These are phyloP conservation scores for Aspergillus sp. DNA, from an alignment of 2,329 filamentous ascomycete genomes.

Conservation along the genomic window DNA sequence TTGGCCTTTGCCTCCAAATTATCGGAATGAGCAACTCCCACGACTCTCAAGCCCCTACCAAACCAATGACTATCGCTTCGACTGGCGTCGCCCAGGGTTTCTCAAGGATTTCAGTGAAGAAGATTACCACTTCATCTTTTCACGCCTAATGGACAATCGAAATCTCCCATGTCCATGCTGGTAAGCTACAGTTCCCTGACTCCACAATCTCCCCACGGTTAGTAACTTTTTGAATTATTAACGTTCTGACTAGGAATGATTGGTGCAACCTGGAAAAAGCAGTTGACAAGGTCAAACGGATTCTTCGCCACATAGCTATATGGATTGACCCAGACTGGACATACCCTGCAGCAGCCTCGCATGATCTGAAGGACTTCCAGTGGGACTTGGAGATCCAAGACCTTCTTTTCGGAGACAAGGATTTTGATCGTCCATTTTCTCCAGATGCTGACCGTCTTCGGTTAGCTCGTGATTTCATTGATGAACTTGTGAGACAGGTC, in stretches of 20 bases:
- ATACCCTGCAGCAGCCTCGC: too few relatives aligned
- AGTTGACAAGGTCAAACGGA: background rate
- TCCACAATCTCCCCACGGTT: background rate
- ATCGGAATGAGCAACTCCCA: background rate
- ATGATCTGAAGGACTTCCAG: too few relatives aligned
- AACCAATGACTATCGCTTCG: background rate
- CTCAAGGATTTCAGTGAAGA: background rate
- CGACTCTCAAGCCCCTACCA: background rate
- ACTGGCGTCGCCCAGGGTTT: background rate
- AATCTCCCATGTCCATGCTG: background rate
- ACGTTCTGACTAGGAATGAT: background rate
- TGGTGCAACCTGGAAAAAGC: background rate
- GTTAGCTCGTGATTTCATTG: too few relatives aligned
- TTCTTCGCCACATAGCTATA: background rate
- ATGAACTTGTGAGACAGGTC: too few relatives aligned
- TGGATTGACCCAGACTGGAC: background rate
- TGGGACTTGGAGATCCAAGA: too few relatives aligned
- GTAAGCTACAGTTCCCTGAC: background rate
- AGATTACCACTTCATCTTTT: background rate
- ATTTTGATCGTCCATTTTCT: too few relatives aligned
- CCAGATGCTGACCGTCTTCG: too few relatives aligned
- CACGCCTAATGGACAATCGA: background rate
- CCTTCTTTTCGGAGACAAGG: too few relatives aligned
- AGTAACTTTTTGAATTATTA: background rate
- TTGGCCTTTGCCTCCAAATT: background rate